phyloP scores from a whole-genome alignment of 805 yeast species.

The Saccharomycopsis babjevae region DNA sequence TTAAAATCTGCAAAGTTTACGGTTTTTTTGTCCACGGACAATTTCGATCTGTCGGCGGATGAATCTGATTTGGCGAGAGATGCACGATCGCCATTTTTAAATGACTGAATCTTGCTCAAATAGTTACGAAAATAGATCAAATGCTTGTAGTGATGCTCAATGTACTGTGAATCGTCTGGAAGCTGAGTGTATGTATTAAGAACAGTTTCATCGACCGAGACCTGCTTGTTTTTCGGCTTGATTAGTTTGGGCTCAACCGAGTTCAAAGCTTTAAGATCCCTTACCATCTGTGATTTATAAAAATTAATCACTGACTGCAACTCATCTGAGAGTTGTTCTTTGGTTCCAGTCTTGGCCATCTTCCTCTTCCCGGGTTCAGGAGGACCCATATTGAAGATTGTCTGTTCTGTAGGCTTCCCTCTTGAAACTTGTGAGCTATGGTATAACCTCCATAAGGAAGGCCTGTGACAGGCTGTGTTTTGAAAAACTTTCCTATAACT shows the following conservation, averaged over 20 bases:
- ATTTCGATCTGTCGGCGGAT: slow-evolving; percentile 9
- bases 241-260: neutral
- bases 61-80: neutral
- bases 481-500: neutral
- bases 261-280: slow-evolving; percentile 7
- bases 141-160: slow-evolving; percentile 39
- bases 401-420: neutral
- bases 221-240: neutral
- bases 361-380: neutral
- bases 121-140: slow-evolving; percentile 18
- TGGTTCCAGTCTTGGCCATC: no score
- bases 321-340: neutral
- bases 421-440: neutral
- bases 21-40: slow-evolving; percentile 20
- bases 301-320: neutral
- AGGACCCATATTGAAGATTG: neutral
- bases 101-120: slow-evolving; percentile 22
- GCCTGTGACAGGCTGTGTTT: neutral
- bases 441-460: neutral
- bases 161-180: slow-evolving; percentile 44
- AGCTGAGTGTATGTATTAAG: slow-evolving; percentile 31
- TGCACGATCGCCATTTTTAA: neutral
- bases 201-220: slow-evolving; percentile 4
- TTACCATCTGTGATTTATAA: slow-evolving; percentile 7
- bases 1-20: slow-evolving; percentile 26